These are phyloP conservation scores for Penicillium samsonianum DNA, from an alignment of 495 filamentous ascomycete genomes.

Conservation along the genomic window DNA sequence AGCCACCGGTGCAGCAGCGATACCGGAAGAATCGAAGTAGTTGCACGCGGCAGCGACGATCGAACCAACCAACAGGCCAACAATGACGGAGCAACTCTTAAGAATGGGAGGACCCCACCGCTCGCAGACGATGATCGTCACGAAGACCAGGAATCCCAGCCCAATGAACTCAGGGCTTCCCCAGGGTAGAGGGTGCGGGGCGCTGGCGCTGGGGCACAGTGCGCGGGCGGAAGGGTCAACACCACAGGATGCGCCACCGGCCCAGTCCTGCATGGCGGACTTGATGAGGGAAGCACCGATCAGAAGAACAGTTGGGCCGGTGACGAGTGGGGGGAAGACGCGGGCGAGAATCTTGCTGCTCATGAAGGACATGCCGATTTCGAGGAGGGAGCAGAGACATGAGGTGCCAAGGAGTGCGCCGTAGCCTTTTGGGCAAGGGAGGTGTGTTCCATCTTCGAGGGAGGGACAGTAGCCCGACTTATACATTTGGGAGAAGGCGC, in stretches of 20 bases:
- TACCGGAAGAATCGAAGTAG: conserved; percentile 74
- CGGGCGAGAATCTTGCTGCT: conserved; percentile 67
- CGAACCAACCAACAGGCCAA: conserved; percentile 82
- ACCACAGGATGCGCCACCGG: conserved; percentile 72
- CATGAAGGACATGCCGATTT: conserved; percentile 51
- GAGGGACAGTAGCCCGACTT: conserved; percentile 72
- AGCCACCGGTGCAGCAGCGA: conserved; percentile 68
- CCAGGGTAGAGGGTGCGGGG: conserved; percentile 84
- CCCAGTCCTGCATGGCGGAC: conserved; percentile 81
- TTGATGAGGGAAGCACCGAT: conserved; percentile 75
- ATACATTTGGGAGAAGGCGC: conserved; percentile 84
- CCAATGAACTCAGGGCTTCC: conserved; percentile 85
- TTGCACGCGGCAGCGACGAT: conserved; percentile 83
- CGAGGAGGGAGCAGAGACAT: conserved; percentile 49
- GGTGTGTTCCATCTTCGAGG: conserved; percentile 59
- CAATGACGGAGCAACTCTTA: conserved; percentile 73
- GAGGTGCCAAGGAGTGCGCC: conserved; percentile 81
- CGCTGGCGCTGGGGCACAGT: conserved; percentile 68
- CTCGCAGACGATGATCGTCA: conserved; percentile 86
- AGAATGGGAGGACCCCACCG: conserved; percentile 80
- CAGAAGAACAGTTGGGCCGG: conserved; percentile 78
- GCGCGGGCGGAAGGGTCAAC: conserved; percentile 54
- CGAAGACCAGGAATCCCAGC: conserved; percentile 85
- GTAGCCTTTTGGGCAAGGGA: conserved; percentile 84
- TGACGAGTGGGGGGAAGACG: conserved; percentile 88